These are phyloP conservation scores for Rubus parviflorus DNA, from an alignment of 306 rosid species.

Conservation along the genomic window DNA sequence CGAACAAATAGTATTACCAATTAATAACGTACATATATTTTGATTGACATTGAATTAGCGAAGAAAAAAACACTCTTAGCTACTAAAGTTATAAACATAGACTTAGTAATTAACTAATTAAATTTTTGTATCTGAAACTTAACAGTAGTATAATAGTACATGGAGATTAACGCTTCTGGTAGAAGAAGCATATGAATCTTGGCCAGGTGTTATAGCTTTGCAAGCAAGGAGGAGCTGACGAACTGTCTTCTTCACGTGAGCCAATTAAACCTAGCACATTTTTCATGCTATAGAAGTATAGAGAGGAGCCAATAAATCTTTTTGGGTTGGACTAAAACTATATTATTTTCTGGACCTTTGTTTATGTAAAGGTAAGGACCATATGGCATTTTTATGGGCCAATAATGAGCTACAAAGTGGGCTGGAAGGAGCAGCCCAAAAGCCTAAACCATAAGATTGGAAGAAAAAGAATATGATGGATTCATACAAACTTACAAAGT, in stretches of 20 bases:
- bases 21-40: too few species aligned
- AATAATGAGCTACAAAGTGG: neutral
- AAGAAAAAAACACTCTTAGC: too few species aligned
- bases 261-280: neutral
- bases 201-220: neutral
- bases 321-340: too few species aligned
- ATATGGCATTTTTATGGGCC: neutral
- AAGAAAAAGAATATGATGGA: too few species aligned
- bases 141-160: neutral
- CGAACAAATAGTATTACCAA: neutral
- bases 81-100: neutral
- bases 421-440: neutral
- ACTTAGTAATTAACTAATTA: neutral
- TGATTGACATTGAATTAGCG: neutral
- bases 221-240: neutral
- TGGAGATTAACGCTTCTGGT: neutral
- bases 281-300: neutral
- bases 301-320: neutral
- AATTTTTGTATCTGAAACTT: neutral
- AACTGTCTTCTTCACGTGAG: constrained; percentile 8
- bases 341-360: neutral
- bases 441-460: too few species aligned
- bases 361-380: neutral
- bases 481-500: too few species aligned
- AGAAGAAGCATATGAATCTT: neutral